phyloP scores from a whole-genome alignment of 2,329 filamentous ascomycete genomes.

The Ophiostoma ips region DNA sequence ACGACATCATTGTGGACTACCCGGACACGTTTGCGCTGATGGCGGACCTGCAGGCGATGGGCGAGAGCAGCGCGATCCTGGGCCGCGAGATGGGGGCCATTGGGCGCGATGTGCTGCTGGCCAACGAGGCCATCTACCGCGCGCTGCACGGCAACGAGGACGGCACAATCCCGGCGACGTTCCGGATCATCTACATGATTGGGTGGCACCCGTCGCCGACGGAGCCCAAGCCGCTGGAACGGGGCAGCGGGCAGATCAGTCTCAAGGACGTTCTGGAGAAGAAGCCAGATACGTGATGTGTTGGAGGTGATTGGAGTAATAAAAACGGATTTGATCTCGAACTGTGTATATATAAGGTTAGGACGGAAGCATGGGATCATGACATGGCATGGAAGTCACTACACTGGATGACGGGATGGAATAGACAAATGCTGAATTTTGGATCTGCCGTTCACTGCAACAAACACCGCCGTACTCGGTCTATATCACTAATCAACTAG shows the following conservation, averaged over 20 bases:
- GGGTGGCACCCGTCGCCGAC: slow-evolving; percentile 81
- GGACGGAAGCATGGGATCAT: no score
- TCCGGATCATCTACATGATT: slow-evolving; percentile 96
- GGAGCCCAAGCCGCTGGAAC: slow-evolving; percentile 64
- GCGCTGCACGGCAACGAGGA: slow-evolving; percentile 75
- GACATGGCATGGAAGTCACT: not conserved
- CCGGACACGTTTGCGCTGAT: slow-evolving; percentile 82
- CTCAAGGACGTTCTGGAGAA: slow-evolving; percentile 64
- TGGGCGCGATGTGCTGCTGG: slow-evolving; percentile 69
- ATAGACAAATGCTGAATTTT: not conserved
- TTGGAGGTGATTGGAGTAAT: no score
- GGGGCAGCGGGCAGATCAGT: slow-evolving; percentile 77
- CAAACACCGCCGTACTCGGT: no score
- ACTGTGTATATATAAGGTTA: no score
- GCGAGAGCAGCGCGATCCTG: slow-evolving; percentile 79
- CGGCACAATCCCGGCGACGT: slow-evolving; percentile 72
- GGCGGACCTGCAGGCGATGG: slow-evolving; percentile 92
- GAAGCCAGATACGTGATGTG: slow-evolving; percentile 20
- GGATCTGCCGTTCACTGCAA: no score
- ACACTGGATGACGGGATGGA: not conserved
- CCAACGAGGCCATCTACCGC: slow-evolving; percentile 77
- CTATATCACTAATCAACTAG: no score
- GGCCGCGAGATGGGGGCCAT: slow-evolving; percentile 71
- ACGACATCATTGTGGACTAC: slow-evolving; percentile 93
- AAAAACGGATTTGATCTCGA: no score